phyloP scores from a whole-genome alignment of 2,329 filamentous ascomycete species.

The Chaetomium sp. region DNA sequence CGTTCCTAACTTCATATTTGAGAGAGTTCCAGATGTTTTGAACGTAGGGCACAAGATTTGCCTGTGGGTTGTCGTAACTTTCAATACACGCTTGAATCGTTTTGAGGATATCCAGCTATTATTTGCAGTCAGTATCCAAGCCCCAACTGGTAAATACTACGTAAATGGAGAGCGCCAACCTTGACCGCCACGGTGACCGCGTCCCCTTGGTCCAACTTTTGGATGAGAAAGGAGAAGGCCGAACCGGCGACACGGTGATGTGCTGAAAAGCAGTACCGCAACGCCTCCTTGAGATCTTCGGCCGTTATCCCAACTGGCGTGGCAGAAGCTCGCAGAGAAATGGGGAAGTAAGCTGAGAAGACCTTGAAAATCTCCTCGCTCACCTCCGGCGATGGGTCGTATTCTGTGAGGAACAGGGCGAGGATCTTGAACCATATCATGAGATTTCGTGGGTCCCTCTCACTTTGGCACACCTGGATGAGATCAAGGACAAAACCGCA shows the following conservation, averaged over 20 bases:
- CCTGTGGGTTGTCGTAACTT: slow-evolving; percentile 40
- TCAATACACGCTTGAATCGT: slow-evolving; percentile 50
- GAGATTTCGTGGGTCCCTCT: slow-evolving; percentile 52
- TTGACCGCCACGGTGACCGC: slow-evolving; percentile 54
- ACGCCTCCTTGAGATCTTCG: slow-evolving; percentile 47
- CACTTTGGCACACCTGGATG: slow-evolving; percentile 45
- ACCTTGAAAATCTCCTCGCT: slow-evolving; percentile 46
- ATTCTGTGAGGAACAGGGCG: slow-evolving; percentile 38
- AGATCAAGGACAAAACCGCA: slow-evolving; percentile 44
- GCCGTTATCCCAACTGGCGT: slow-evolving; percentile 46
- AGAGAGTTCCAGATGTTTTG: slow-evolving; percentile 52
- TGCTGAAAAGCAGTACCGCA: slow-evolving; percentile 49
- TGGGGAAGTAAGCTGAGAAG: slow-evolving; percentile 56
- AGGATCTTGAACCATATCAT: slow-evolving; percentile 52
- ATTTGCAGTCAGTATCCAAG: neutral
- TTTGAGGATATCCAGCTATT: slow-evolving; percentile 47
- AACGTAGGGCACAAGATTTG: slow-evolving; percentile 43
- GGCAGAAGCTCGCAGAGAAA: slow-evolving; percentile 47
- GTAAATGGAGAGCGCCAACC: slow-evolving; percentile 27
- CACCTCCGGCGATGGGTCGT: slow-evolving; percentile 39
- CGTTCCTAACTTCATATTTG: slow-evolving; percentile 57
- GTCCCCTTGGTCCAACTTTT: slow-evolving; percentile 53
- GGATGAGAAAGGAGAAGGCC: slow-evolving; percentile 48
- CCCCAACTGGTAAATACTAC: neutral
- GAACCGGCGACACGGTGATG: slow-evolving; percentile 40